Percentiles rank a stretch among this genome's conserved stretches.
Conservation (phyloP, 139 green algal genomes). For the Prasinococcaceae sp. region DNA sequence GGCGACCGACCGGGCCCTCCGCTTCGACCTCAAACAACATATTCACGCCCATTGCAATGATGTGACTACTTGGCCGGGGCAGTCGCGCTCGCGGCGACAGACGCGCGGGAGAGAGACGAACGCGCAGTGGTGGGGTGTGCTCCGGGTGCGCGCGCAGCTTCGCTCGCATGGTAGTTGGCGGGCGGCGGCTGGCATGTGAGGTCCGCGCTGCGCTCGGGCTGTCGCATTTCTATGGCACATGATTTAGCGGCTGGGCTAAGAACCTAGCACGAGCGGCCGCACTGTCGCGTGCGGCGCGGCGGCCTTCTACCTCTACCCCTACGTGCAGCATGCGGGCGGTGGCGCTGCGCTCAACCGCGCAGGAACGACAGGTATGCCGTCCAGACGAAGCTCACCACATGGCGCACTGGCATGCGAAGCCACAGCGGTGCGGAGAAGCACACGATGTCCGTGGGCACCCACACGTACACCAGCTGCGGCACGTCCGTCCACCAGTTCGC, state of each 20-base stretch:
- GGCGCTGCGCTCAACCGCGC: too few species aligned
- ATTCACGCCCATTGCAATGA: too few species aligned
- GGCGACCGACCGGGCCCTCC: too few species aligned
- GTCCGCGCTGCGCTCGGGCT: background rate
- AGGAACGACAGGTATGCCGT: conserved; percentile 2
- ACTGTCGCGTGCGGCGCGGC: background rate
- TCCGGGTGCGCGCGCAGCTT: too few species aligned
- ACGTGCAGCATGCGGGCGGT: background rate
- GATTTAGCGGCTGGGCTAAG: background rate
- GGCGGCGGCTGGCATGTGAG: too few species aligned
- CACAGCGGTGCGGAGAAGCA: background rate
- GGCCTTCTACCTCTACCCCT: background rate
- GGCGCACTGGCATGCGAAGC: conserved; percentile 3
- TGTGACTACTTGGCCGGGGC: too few species aligned
- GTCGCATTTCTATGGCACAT: too few species aligned
- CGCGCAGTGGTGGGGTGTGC: too few species aligned
- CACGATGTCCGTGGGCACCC: conserved; percentile 3
- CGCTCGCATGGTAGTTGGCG: too few species aligned
- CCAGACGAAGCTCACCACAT: conserved; percentile 2
- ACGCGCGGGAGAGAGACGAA: too few species aligned
- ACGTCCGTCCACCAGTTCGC: conserved; percentile 3
- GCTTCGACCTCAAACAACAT: too few species aligned
- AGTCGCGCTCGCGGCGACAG: too few species aligned
- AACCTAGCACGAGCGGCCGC: background rate
- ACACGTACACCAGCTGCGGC: background rate